A percentile compares a stretch with the other conserved stretches of the same genome.
Conservation (phyloP, 805 yeast genomes). For the Starmera pachycereana region DNA sequence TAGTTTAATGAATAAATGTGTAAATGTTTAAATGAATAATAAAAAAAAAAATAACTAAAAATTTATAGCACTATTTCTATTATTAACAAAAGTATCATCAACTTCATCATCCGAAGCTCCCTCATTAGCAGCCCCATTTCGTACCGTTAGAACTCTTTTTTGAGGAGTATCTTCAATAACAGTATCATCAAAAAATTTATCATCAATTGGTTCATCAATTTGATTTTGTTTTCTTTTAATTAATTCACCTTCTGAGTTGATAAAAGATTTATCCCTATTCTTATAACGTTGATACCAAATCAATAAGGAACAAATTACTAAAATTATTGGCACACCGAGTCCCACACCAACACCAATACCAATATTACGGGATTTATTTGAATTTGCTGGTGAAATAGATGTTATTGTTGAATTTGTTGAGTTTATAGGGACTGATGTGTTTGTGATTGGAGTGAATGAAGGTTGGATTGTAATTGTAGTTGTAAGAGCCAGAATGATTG, state of each 20-base stretch:
- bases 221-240: conserved; percentile 7
- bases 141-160: background rate
- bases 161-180: conserved; percentile 7
- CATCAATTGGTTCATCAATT: conserved; percentile 18
- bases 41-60: background rate
- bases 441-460: conserved; percentile 10
- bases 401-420: conserved; percentile 10
- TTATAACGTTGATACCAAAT: conserved; percentile 7
- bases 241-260: conserved; percentile 20
- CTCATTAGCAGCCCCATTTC: background rate
- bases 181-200: conserved; percentile 17
- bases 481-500: conserved; percentile 9
- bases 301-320: conserved; percentile 4
- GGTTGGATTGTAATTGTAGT: conserved; percentile 4
- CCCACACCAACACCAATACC: conserved; percentile 65
- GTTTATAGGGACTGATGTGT: conserved; percentile 17
- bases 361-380: conserved; percentile 32
- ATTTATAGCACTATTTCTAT: conserved; percentile 1
- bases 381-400: conserved; percentile 28
- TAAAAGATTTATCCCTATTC: conserved; percentile 8
- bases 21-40: no score
- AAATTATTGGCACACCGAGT: conserved; percentile 49
- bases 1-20: no score
- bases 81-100: conserved; percentile 12
- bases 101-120: conserved; percentile 2